Evolutionary conservation across 2,329 filamentous ascomycete species (phyloP).

Genomic region (Bipolaris oryzae): DNA sequence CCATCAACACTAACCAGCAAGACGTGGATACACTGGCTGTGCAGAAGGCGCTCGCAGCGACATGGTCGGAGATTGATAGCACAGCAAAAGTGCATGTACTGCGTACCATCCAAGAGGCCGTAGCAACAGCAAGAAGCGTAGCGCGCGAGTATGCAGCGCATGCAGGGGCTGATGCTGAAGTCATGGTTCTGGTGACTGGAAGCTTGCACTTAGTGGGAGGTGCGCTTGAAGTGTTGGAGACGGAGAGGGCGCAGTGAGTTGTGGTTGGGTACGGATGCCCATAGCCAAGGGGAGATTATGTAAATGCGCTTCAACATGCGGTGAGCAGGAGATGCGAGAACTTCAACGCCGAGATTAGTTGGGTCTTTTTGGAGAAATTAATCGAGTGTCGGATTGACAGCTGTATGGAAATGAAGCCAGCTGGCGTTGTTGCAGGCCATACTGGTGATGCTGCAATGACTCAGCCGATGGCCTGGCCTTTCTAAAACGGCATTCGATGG

Average conservation of each 20-base stretch:
- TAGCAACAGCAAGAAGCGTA: slow-evolving; percentile 60
- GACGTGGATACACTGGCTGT: slow-evolving; percentile 67
- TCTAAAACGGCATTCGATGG: background rate
- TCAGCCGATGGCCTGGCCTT: background rate
- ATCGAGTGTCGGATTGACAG: background rate
- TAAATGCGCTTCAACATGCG: slow-evolving; percentile 31
- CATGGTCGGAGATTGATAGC: slow-evolving; percentile 58
- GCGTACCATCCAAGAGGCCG: slow-evolving; percentile 72
- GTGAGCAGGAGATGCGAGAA: background rate
- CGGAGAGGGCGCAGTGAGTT: slow-evolving; percentile 15
- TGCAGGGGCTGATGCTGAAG: slow-evolving; percentile 47
- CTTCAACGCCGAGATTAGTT: background rate
- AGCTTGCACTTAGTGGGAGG: slow-evolving; percentile 85
- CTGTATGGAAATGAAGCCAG: background rate
- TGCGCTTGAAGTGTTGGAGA: slow-evolving; percentile 73
- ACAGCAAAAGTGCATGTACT: slow-evolving; percentile 60
- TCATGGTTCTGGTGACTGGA: slow-evolving; percentile 76
- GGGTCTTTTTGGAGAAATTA: background rate
- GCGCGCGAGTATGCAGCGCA: slow-evolving; percentile 37
- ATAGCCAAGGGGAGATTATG: slow-evolving; percentile 8
- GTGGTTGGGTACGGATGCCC: slow-evolving; percentile 29
- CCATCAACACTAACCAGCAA: slow-evolving; percentile 63
- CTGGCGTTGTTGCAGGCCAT: too few species aligned
- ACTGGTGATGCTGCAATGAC: background rate
- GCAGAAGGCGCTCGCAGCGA: slow-evolving; percentile 68